Percentiles rank a stretch among this genome's conserved stretches.
These are phyloP conservation scores for Chrysosporium queenslandicum DNA, from an alignment of 2,329 filamentous ascomycete genomes.

Conservation along the genomic window DNA sequence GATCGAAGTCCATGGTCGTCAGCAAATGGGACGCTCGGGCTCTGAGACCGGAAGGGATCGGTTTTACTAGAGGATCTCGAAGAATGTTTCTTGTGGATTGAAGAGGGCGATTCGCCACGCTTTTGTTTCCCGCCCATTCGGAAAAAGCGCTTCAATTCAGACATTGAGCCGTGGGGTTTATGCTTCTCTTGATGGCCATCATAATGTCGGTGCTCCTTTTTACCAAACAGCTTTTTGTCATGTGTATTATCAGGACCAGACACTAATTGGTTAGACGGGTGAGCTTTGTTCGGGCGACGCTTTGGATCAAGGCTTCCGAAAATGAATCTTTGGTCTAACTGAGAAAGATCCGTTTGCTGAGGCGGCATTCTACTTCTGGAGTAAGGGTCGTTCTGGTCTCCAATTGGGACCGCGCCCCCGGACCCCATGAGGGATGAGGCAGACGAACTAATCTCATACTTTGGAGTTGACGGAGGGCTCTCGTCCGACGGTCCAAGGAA, in stretches of 20 bases:
- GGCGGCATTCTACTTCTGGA: constrained; percentile 68
- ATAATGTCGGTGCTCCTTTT: constrained; percentile 44
- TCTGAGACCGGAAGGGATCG: constrained; percentile 44
- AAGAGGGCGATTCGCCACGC: constrained; percentile 51
- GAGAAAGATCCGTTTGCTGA: constrained; percentile 53
- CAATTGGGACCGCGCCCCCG: constrained; percentile 66
- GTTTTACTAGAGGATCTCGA: constrained; percentile 43
- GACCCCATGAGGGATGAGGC: constrained; percentile 53
- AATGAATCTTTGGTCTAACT: constrained; percentile 72
- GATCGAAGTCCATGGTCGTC: constrained; percentile 84
- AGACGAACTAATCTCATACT: constrained; percentile 36
- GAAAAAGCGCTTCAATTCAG: constrained; percentile 94
- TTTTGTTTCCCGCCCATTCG: constrained; percentile 60
- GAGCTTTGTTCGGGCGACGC: constrained; percentile 46
- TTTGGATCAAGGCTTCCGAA: constrained; percentile 68
- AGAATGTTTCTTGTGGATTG: constrained; percentile 46
- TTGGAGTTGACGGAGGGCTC: constrained; percentile 53
- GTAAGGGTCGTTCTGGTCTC: constrained; percentile 76
- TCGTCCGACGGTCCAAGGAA: constrained; percentile 48
- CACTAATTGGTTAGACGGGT: constrained; percentile 11
- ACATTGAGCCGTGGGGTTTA: constrained; percentile 69
- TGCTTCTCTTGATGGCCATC: constrained; percentile 41
- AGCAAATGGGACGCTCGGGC: constrained; percentile 63
- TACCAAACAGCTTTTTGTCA: constrained; percentile 47
- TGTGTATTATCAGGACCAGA: constrained; percentile 33